Percentiles rank a stretch among this genome's conserved stretches.
Conservation (phyloP, 2,329 filamentous ascomycete species). For the Fusarium torulosum region DNA sequence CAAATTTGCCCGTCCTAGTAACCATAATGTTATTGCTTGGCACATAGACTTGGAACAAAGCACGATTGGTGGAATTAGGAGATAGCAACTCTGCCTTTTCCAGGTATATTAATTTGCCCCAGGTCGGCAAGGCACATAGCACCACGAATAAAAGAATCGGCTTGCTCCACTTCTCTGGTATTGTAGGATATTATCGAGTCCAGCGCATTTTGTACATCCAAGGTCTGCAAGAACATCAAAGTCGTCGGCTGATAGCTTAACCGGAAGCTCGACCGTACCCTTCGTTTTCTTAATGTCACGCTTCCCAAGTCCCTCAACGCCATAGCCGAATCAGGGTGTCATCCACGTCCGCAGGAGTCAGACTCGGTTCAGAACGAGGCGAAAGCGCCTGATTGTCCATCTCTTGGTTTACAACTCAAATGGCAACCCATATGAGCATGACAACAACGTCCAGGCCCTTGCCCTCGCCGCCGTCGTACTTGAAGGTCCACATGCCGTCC, state of each 20-base stretch:
- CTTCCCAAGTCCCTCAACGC: constrained; percentile 49
- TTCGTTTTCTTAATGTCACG: constrained; percentile 46
- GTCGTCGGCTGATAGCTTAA: constrained; percentile 40
- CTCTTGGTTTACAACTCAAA: constrained; percentile 56
- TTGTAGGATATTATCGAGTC: constrained; percentile 36
- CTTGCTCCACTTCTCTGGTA: constrained; percentile 31
- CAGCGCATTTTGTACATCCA: constrained; percentile 47
- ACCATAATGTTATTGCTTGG: no score
- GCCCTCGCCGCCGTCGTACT: constrained; percentile 77
- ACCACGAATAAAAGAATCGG: constrained; percentile 15
- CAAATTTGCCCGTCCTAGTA: background rate
- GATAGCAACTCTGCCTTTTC: background rate
- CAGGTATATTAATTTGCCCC: constrained; percentile 5
- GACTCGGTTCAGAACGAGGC: constrained; percentile 22
- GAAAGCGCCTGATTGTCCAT: constrained; percentile 16
- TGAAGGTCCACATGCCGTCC: constrained; percentile 91
- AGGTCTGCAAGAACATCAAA: constrained; percentile 45
- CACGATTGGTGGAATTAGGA: background rate
- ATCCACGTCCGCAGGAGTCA: constrained; percentile 34
- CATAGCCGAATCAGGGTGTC: constrained; percentile 45
- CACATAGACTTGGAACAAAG: background rate
- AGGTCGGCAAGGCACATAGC: constrained; percentile 4
- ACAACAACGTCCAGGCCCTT: constrained; percentile 78
- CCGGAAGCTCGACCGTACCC: constrained; percentile 43
- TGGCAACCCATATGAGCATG: constrained; percentile 82